phyloP scores from a whole-genome alignment of 164 flowering plant species.

The Protea cynaroides region DNA sequence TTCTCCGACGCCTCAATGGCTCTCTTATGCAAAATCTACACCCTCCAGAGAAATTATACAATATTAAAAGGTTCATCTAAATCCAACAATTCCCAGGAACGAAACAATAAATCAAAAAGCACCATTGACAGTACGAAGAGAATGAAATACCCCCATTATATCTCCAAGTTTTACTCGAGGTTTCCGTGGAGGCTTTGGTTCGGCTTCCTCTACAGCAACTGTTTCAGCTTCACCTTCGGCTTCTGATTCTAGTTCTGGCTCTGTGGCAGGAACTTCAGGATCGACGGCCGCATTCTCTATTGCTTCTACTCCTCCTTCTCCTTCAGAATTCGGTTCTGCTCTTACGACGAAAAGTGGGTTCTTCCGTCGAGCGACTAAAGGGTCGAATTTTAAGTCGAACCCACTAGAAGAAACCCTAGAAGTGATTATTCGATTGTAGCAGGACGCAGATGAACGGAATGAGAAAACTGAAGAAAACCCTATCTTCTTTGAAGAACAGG shows the following conservation, averaged over 20 bases:
- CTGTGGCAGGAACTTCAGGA: slow-evolving; percentile 19
- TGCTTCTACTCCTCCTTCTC: slow-evolving; percentile 22
- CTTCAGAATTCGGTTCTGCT: slow-evolving; percentile 38
- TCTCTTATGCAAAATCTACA: slow-evolving; percentile 73
- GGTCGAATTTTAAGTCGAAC: slow-evolving; percentile 7
- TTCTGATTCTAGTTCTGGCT: slow-evolving; percentile 21
- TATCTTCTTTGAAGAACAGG: slow-evolving; percentile 19
- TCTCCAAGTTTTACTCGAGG: slow-evolving; percentile 77
- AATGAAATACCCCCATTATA: slow-evolving; percentile 69
- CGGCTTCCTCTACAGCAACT: slow-evolving; percentile 8
- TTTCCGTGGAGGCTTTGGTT: slow-evolving; percentile 34
- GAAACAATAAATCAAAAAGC: neutral
- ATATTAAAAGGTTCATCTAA: neutral
- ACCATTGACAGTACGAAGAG: neutral
- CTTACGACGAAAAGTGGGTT: slow-evolving; percentile 31
- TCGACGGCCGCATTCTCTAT: slow-evolving; percentile 12
- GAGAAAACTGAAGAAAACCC: slow-evolving; percentile 25
- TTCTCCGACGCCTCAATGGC: slow-evolving; percentile 74
- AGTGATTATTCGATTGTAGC: slow-evolving; percentile 14
- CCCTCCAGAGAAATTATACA: slow-evolving; percentile 1
- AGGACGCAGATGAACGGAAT: slow-evolving; percentile 19
- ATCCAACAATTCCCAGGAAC: neutral
- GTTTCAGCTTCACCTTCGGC: slow-evolving; percentile 13
- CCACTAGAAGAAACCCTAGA: slow-evolving; percentile 20
- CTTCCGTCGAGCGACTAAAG: neutral